Percentiles rank a stretch among this genome's conserved stretches.
These are phyloP conservation scores for Akanthomyces muscarius DNA, from an alignment of 2,329 filamentous ascomycete species.

Conservation along the genomic window DNA sequence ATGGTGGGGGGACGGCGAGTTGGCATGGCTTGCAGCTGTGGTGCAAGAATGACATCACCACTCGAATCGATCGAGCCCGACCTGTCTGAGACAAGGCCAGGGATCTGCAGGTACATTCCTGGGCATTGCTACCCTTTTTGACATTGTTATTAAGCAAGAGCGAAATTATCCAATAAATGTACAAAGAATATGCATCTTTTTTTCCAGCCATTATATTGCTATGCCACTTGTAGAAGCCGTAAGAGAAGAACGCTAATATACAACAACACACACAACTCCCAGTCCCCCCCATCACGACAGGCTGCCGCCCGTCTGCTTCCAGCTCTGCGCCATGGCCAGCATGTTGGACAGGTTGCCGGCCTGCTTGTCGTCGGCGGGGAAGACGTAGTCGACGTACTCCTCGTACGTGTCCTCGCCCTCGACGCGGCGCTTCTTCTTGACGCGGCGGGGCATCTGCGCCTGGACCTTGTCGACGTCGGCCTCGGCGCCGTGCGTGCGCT, in stretches of 20 bases:
- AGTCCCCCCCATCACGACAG: constrained; percentile 6
- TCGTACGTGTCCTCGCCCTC: constrained; percentile 79
- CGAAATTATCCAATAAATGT: not conserved
- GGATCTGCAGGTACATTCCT: not conserved
- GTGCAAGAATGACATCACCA: constrained; percentile 17
- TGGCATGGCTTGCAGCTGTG: constrained; percentile 12
- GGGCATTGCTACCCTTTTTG: not conserved
- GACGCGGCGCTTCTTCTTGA: constrained; percentile 86
- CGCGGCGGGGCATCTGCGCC: constrained; percentile 87
- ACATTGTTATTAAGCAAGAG: no score
- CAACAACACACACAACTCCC: not conserved
- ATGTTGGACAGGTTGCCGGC: constrained; percentile 79
- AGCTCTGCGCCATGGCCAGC: constrained; percentile 79
- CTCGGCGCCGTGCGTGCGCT: constrained; percentile 72
- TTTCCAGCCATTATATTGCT: no score
- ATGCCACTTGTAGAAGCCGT: not conserved
- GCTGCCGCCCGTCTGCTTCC: constrained; percentile 64
- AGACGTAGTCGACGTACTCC: constrained; percentile 96
- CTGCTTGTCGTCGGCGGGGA: constrained; percentile 90
- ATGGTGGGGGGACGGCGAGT: not conserved
- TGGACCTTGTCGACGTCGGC: constrained; percentile 79
- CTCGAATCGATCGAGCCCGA: not conserved
- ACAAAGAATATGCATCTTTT: not conserved
- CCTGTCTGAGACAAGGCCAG: not conserved
- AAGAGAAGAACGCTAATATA: not conserved